Base-by-base conservation (phyloP, 2,329 filamentous ascomycete species). In the Nothophoma quercina region DNA sequence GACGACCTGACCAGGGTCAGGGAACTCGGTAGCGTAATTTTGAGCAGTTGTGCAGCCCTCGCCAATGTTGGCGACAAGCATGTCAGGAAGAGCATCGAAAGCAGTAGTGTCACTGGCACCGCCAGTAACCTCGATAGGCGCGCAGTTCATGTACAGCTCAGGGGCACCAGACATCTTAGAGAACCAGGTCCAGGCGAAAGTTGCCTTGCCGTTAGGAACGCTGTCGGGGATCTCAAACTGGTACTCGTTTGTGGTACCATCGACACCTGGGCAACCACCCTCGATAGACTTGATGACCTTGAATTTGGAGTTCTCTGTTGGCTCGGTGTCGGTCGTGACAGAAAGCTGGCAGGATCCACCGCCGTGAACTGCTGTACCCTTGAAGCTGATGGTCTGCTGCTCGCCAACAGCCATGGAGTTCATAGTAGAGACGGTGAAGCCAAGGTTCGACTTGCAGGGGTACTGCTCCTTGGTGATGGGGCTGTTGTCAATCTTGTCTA, bases 141-240 rank as follows among this genome's bases (percentile, higher is more conserved):
- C 91, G 63, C 93, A 98, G 83, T 96, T 96, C 92, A 96, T 96
- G 82, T 65, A 66, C 81, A 96, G 88, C 72, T 98, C 93, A 1
- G 92, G 87, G 72, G 90, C 92, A 4, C 93, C 93, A 7, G 93
- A 71, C 36, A 71, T 8, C 33, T 88, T 88, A 54, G 96, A 93
- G 77, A 96, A 88, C 93, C 93, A 98, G 0, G 91, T 92, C 91
- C 92, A 97, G 0, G 91, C 91, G 5, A 98, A 80, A 0, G 87
- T 90, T 21, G 89, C 93, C 32, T 92, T 83, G 4, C 93, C 95
- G 1, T 87, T 78, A 7, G 87, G 85, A 38, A 97, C 82, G 18
- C 87, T 84, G 0, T 81, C 72, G 0, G 93, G 93, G 5, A 97
- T 85, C 0, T 77, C 83, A 77, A 88, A 96, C 23, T 84, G 77